Percentiles rank a stretch among this genome's conserved stretches.
Evolutionary conservation across 805 yeast species (phyloP).

Genomic region (Isabelozyma rhagii): DNA sequence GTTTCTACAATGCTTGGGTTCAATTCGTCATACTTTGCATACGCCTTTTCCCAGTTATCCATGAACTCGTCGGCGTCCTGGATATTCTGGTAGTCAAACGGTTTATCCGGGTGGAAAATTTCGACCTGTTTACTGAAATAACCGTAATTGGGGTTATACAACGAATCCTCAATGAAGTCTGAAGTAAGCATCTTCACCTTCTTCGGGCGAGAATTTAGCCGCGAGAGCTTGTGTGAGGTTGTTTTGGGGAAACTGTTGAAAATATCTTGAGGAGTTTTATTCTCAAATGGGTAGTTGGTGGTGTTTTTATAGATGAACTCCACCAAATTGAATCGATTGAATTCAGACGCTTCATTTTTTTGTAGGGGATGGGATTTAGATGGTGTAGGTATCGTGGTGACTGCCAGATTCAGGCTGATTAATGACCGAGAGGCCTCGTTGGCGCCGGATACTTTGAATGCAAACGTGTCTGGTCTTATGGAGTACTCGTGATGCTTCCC

Average conservation of each 20-base stretch:
- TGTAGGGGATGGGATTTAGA: constrained; percentile 21
- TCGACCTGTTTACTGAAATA: constrained; percentile 78
- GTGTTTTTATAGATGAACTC: constrained; percentile 37
- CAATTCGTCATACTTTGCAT: constrained; percentile 45
- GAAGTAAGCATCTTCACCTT: constrained; percentile 67
- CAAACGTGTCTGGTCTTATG: constrained; percentile 43
- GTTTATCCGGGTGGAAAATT: constrained; percentile 64
- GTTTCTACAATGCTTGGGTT: constrained; percentile 8
- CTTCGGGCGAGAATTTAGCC: constrained; percentile 48
- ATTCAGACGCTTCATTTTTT: constrained; percentile 6
- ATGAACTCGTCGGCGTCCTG: constrained; percentile 68
- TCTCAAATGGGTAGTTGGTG: constrained; percentile 40
- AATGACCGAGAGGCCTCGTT: constrained; percentile 15
- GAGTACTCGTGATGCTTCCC: constrained; percentile 39
- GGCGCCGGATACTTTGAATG: constrained; percentile 33
- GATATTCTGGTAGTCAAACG: constrained; percentile 59
- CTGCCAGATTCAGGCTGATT: constrained; percentile 1
- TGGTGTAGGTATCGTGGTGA: not conserved
- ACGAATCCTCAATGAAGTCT: constrained; percentile 81
- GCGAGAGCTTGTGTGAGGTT: constrained; percentile 29
- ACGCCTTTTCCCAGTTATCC: constrained; percentile 62
- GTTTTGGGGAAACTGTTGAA: constrained; percentile 34
- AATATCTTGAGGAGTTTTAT: constrained; percentile 36
- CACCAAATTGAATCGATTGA: constrained; percentile 20
- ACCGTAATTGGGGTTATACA: constrained; percentile 80